Evolutionary conservation across 371 early-diverging fungal genomes (phyloP), one percentile per base, ranked within the genome.

Genomic region (Lichtheimia hyalospora): DNA sequence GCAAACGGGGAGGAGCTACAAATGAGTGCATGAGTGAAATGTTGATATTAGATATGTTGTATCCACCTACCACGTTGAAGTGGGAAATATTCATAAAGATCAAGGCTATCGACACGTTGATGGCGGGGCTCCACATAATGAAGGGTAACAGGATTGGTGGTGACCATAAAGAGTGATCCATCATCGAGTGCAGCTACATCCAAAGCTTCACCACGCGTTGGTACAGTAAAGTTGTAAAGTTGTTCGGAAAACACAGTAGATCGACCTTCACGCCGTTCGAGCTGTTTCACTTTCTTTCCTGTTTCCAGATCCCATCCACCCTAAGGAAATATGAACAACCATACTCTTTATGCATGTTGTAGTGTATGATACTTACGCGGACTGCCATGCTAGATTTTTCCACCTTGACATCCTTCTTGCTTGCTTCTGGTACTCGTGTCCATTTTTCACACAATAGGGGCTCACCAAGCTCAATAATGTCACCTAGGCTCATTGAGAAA

Each of bases 41-140:
- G 25, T 24, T 51, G 23, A 14, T 21, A 28, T 2, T 0, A 13
- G 8, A 58, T 39, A 20, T 18, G 6, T 3, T 21, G 52, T 34
- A 20, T 15, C 23, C 15, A 40, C 68, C 62, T 49, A 77, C 69
- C 69, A 42, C 82, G 64, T 57, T 85, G 84, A 12, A 87, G 70
- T n/a, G 91, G 91, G 67, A 89, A 89, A 58, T 88, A 92, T 61
- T 92, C 92, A 54, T 89, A 90, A 56, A 92, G 77, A 61, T 90
- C 90, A 0, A 90, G 67, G n/a, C 81, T 83, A 4, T 81, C 74
- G 42, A 81, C 61, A 3, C 72, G 75, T 23, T 82, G 75, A 50
- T 89, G 89, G 6, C 65, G 70, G 5, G 81, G 69, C 20, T 85
- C 83, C 20, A 92, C 66, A 54, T 73, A 74, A 62, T 88, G 86